These are phyloP conservation scores for Nakazawaea peltata DNA, from an alignment of 805 yeast genomes.

Conservation along the genomic window DNA sequence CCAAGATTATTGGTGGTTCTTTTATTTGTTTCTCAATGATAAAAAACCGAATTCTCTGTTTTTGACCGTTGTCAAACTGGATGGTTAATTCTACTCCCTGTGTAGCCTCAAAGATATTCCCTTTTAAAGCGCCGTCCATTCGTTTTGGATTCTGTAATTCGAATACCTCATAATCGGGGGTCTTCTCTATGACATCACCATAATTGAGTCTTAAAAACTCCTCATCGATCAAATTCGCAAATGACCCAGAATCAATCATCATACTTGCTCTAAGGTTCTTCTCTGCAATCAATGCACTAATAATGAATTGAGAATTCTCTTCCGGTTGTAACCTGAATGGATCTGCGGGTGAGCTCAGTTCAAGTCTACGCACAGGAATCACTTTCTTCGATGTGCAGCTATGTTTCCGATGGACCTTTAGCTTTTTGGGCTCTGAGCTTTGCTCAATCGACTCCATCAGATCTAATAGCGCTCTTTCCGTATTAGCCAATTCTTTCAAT, in stretches of 20 bases:
- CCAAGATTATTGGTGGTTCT: conserved; percentile 2
- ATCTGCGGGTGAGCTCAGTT: too few relatives aligned
- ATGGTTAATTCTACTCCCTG: conserved; percentile 3
- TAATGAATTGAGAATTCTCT: conserved; percentile 2
- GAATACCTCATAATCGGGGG: not conserved
- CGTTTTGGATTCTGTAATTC: not conserved
- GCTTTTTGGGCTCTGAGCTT: too few relatives aligned
- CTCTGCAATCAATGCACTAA: not conserved
- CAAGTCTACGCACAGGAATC: too few relatives aligned
- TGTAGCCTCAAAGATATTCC: not conserved
- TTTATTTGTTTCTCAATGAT: conserved; percentile 4
- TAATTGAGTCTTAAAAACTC: conserved; percentile 1
- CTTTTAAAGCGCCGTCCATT: conserved; percentile 5
- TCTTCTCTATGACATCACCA: not conserved
- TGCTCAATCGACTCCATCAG: too few relatives aligned
- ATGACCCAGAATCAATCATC: conserved; percentile 6
- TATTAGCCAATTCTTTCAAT: too few relatives aligned
- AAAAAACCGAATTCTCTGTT: conserved; percentile 1
- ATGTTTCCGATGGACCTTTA: too few relatives aligned
- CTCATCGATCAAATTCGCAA: conserved; percentile 4
- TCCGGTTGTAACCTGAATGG: conserved; percentile 1
- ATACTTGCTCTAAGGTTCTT: not conserved
- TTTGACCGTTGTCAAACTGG: not conserved
- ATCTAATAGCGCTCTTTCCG: too few relatives aligned
- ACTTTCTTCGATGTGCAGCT: too few relatives aligned